These are phyloP conservation scores for Eutrema japonicum DNA, from an alignment of 345 rosid genomes.

Conservation along the genomic window DNA sequence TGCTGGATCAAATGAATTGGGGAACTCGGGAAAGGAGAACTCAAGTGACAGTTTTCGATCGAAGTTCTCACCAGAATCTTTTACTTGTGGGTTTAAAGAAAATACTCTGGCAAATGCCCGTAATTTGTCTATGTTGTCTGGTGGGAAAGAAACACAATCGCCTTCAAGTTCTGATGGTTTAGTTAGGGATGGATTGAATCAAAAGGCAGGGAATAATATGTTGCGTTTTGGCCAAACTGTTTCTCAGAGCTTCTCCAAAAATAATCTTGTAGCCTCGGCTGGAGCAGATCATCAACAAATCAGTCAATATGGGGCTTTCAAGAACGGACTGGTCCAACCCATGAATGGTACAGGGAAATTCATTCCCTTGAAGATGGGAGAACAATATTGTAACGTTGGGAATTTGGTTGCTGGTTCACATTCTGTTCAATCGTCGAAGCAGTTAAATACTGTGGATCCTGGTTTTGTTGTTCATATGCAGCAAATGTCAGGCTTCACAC, in stretches of 20 bases:
- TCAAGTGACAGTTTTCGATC: conserved; percentile 10
- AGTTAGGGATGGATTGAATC: conserved; percentile 42
- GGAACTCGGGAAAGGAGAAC: conserved; percentile 16
- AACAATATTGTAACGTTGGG: conserved; percentile 47
- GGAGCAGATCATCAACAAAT: conserved; percentile 58
- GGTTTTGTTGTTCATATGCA: neutral
- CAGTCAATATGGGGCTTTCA: conserved; percentile 68
- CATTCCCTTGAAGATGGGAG: conserved; percentile 47
- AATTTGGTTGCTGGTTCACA: conserved; percentile 52
- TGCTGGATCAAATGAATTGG: conserved; percentile 50
- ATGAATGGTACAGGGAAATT: conserved; percentile 48
- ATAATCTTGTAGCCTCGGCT: conserved; percentile 46
- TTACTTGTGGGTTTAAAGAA: neutral
- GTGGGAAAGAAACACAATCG: conserved; percentile 26
- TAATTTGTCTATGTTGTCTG: conserved; percentile 36
- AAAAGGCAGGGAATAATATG: conserved; percentile 46
- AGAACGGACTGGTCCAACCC: conserved; percentile 65
- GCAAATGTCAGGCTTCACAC: conserved; percentile 42
- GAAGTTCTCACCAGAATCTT: conserved; percentile 19
- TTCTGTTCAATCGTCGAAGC: conserved; percentile 45
- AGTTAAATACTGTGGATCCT: neutral
- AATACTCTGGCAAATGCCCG: conserved; percentile 46
- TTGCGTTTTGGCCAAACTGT: conserved; percentile 46
- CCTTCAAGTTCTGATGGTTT: conserved; percentile 48
- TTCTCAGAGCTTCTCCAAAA: conserved; percentile 43